Evolutionary conservation across 2,329 filamentous ascomycete species (phyloP).

Genomic region (Lojkania enalia): DNA sequence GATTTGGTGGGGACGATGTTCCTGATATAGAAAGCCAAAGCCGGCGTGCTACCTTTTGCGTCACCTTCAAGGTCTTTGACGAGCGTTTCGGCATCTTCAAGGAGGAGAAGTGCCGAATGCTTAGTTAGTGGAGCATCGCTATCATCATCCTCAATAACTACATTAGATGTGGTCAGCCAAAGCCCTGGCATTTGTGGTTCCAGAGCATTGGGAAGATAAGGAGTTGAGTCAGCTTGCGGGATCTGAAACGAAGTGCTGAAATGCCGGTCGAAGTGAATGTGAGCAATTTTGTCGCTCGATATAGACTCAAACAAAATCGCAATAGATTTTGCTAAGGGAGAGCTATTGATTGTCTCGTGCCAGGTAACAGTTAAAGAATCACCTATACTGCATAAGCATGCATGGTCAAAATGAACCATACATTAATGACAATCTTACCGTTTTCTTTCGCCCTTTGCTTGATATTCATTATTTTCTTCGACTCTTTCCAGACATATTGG

Average conservation of each 20-base stretch:
- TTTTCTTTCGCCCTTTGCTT: constrained; percentile 81
- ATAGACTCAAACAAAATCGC: constrained; percentile 81
- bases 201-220: constrained; percentile 70
- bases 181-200: constrained; percentile 73
- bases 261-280: constrained; percentile 70
- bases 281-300: constrained; percentile 82
- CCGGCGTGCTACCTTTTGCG: constrained; percentile 72
- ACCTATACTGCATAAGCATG: neutral
- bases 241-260: constrained; percentile 66
- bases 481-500: constrained; percentile 90
- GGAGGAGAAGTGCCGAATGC: constrained; percentile 82
- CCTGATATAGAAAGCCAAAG: constrained; percentile 73
- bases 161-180: constrained; percentile 86
- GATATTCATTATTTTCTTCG: constrained; percentile 76
- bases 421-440: constrained; percentile 39
- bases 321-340: constrained; percentile 80
- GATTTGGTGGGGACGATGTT: constrained; percentile 64
- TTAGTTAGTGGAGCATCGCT: constrained; percentile 70
- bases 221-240: constrained; percentile 66
- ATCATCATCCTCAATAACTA: constrained; percentile 69
- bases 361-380: constrained; percentile 66
- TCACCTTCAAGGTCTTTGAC: constrained; percentile 70
- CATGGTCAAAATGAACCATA: no score
- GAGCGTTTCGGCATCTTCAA: constrained; percentile 81
- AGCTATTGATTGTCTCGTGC: constrained; percentile 70